Conservation (phyloP, 1,284 basidiomycete species). For the Veloboletus limbatus region DNA sequence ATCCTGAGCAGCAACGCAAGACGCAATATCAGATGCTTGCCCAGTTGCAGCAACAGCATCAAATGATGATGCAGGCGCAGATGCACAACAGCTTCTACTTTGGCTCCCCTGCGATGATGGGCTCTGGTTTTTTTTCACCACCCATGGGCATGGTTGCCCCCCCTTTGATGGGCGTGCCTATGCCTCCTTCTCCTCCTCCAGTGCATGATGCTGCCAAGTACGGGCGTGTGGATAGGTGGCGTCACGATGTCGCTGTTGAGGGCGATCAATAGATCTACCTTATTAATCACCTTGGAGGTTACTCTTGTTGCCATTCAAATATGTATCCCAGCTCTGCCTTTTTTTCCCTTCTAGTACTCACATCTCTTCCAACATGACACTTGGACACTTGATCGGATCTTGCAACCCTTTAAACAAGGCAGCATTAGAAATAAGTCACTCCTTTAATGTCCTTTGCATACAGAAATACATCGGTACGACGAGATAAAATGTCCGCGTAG, state of each 20-base stretch:
- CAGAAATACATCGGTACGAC: conserved; percentile 35
- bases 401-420: background rate
- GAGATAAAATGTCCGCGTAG: conserved; percentile 34
- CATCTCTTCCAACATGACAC: conserved; percentile 2
- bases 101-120: conserved; percentile 61
- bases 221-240: conserved; percentile 73
- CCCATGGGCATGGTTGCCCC: conserved; percentile 43
- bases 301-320: conserved; percentile 13
- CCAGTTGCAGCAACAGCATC: conserved; percentile 59
- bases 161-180: conserved; percentile 49
- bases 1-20: conserved; percentile 72
- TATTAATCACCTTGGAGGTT: conserved; percentile 9
- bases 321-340: conserved; percentile 3
- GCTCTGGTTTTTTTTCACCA: conserved; percentile 56
- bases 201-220: conserved; percentile 62
- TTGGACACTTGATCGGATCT: background rate
- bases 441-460: conserved; percentile 35
- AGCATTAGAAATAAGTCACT: conserved; percentile 35
- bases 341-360: conserved; percentile 7
- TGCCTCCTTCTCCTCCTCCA: conserved; percentile 58
- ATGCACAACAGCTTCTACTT: conserved; percentile 74
- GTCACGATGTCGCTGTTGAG: conserved; percentile 70
- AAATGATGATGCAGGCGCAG: conserved; percentile 74
- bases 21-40: conserved; percentile 69
- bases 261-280: conserved; percentile 38